Percentiles rank a stretch among this genome's conserved stretches.
These are phyloP conservation scores for Gossypium bickii DNA, from an alignment of 345 rosid species.

Conservation along the genomic window DNA sequence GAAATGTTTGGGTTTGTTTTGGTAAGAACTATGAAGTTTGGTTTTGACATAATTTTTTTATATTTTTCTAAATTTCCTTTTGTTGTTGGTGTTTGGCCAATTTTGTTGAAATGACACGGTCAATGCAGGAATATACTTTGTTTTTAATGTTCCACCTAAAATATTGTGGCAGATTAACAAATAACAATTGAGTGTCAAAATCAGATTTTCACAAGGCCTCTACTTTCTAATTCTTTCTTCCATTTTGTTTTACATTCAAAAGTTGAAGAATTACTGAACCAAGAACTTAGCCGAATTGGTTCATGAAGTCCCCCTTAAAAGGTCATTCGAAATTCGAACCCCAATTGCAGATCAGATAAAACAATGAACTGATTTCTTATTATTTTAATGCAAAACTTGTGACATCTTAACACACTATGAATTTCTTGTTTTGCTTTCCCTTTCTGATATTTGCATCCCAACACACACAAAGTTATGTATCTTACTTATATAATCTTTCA, in stretches of 20 bases:
- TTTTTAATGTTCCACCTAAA: not conserved
- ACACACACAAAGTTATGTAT: not conserved
- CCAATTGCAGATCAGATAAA: not conserved
- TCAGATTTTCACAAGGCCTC: not conserved
- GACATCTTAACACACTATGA: conserved; percentile 1
- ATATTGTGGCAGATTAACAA: not conserved
- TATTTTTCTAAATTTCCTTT: not conserved
- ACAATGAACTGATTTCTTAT: not conserved
- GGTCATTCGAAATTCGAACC: too few species aligned
- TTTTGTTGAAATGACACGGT: conserved; percentile 8
- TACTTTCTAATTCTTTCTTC: not conserved
- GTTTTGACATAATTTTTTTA: not conserved
- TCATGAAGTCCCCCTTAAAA: too few species aligned
- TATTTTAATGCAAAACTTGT: not conserved
- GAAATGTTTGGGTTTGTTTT: not conserved
- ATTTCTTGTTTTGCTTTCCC: conserved; percentile 7
- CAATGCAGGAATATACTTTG: not conserved
- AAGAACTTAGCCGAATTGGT: too few species aligned
- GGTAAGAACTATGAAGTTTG: not conserved
- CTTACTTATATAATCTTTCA: not conserved
- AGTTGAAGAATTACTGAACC: not conserved
- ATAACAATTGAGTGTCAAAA: not conserved
- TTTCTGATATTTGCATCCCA: conserved; percentile 5
- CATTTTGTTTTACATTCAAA: not conserved
- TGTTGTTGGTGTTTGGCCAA: not conserved